Percentiles rank a stretch among this genome's conserved stretches.
phyloP scores from a whole-genome alignment of 495 filamentous ascomycete genomes.

The Penicillium crystallinum region DNA sequence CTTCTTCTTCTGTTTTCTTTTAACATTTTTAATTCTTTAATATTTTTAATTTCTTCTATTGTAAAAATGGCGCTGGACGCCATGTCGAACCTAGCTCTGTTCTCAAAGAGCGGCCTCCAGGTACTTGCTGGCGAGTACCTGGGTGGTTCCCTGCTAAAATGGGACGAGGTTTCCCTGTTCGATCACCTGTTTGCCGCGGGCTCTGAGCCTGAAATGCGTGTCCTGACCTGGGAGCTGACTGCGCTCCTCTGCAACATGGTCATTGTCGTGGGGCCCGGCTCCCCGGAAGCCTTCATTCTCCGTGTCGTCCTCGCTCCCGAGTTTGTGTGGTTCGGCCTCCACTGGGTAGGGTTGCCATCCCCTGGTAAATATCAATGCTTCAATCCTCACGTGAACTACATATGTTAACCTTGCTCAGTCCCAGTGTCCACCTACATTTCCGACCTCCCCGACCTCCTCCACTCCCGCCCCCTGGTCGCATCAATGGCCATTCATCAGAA shows the following conservation, averaged over 20 bases:
- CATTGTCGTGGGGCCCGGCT: constrained; percentile 3
- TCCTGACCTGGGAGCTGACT: background rate
- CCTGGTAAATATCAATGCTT: background rate
- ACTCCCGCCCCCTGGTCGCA: background rate
- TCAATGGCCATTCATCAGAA: background rate
- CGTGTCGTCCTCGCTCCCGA: constrained; percentile 2
- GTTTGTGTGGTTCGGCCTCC: constrained; percentile 4
- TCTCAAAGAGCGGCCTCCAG: constrained; percentile 2
- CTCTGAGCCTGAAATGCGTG: background rate
- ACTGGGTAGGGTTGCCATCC: constrained; percentile 1
- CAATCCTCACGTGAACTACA: background rate
- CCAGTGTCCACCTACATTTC: background rate
- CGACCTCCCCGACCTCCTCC: background rate
- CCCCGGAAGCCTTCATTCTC: background rate
- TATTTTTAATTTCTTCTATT: background rate
- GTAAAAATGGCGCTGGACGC: background rate
- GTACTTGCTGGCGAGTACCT: background rate
- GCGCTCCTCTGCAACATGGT: background rate
- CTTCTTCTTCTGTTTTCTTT: background rate
- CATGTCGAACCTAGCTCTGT: background rate
- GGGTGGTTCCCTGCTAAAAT: background rate
- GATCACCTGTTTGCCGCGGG: background rate
- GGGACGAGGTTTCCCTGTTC: background rate
- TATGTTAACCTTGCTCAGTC: background rate
- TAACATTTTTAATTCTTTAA: too few species aligned